These are phyloP conservation scores for Thecaphora thlaspeos DNA, from an alignment of 1,284 basidiomycete species.

Conservation along the genomic window DNA sequence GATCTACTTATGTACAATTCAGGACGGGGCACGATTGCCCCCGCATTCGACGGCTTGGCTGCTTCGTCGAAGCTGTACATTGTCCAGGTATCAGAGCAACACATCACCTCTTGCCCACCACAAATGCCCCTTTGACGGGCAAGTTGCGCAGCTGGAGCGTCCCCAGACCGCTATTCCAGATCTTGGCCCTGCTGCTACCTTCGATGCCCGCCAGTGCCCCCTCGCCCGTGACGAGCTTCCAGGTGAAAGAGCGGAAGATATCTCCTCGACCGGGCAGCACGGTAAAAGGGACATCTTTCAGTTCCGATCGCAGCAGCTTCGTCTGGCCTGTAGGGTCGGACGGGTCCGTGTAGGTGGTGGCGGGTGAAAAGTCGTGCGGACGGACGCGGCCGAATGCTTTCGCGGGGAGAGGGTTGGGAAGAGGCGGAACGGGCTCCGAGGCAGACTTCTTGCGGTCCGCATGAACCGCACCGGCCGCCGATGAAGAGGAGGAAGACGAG, in stretches of 20 bases:
- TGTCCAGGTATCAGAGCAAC: too few species aligned
- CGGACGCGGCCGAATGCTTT: constrained; percentile 47
- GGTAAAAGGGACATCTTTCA: constrained; percentile 48
- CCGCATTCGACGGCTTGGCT: too few species aligned
- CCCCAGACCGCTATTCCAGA: constrained; percentile 51
- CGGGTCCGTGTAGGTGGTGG: constrained; percentile 40
- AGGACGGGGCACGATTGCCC: too few species aligned
- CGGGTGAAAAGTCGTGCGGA: constrained; percentile 44
- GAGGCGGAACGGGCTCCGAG: constrained; percentile 38
- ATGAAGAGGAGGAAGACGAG: too few species aligned
- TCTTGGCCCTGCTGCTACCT: constrained; percentile 42
- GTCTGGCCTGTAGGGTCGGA: constrained; percentile 34
- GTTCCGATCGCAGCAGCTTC: constrained; percentile 41
- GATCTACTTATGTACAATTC: too few species aligned
- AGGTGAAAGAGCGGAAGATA: constrained; percentile 46
- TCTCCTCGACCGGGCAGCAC: constrained; percentile 37
- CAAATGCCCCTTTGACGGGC: constrained; percentile 50
- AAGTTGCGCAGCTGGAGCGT: constrained; percentile 36
- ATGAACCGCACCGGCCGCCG: too few species aligned
- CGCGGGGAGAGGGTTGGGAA: constrained; percentile 45
- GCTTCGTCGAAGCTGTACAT: too few species aligned
- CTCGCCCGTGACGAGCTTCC: constrained; percentile 49
- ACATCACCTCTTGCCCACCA: constrained; percentile 41
- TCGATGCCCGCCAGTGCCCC: constrained; percentile 49
- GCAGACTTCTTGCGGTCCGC: constrained; percentile 26